Evolutionary conservation across 441 rosid genomes (phyloP).

Genomic region (Aleurites moluccanus): DNA sequence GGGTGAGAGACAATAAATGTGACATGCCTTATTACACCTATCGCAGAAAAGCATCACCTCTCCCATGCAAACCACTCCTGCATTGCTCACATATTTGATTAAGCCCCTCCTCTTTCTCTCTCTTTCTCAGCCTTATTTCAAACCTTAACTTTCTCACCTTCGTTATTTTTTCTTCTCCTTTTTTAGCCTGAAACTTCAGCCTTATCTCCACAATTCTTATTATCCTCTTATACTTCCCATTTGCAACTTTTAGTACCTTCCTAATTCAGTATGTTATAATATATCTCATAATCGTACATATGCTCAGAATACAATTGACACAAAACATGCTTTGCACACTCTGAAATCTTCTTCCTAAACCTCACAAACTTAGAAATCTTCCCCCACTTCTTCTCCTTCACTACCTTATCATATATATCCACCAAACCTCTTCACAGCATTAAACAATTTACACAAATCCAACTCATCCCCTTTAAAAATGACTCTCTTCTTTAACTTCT

Average conservation of each 20-base stretch:
- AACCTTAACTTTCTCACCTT: constrained; percentile 38
- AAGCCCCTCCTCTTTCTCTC: constrained; percentile 45
- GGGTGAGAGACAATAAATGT: constrained; percentile 87
- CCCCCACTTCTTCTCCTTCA: constrained; percentile 79
- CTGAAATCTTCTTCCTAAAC: constrained; percentile 62
- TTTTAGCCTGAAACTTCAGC: constrained; percentile 43
- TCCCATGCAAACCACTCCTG: constrained; percentile 79
- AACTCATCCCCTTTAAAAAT: constrained; percentile 83
- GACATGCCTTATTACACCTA: constrained; percentile 97
- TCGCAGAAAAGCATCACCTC: constrained; percentile 98
- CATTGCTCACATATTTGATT: constrained; percentile 94
- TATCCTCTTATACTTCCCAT: constrained; percentile 41
- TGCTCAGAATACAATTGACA: constrained; percentile 80
- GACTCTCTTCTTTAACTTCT: constrained; percentile 72
- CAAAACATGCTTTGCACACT: constrained; percentile 89
- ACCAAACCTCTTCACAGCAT: constrained; percentile 90
- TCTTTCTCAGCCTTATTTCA: constrained; percentile 40
- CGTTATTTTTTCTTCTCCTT: constrained; percentile 53
- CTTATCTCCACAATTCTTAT: constrained; percentile 31
- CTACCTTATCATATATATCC: constrained; percentile 79
- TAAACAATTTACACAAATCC: constrained; percentile 87
- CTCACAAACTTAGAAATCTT: constrained; percentile 78
- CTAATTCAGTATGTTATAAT: constrained; percentile 50
- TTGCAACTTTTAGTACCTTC: constrained; percentile 50
- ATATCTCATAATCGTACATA: constrained; percentile 74